Conservation (phyloP, 352 stramenopile genomes). For the Nothophytophthora sp. region DNA sequence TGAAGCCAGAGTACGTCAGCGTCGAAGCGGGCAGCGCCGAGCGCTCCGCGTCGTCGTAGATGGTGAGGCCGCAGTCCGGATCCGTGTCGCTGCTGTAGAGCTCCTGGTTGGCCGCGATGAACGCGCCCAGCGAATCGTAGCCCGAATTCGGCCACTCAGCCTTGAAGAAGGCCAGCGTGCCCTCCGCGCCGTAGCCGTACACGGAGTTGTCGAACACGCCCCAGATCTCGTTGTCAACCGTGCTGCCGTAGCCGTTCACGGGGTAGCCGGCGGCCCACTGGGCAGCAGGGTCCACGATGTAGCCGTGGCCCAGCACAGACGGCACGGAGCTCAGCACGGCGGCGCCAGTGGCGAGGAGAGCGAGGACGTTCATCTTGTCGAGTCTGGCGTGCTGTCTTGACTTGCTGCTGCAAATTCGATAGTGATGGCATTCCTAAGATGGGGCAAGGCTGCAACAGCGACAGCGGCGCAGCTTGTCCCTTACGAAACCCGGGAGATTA, state of each 20-base stretch:
- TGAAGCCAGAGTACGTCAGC: constrained; percentile 55
- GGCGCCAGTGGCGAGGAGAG: constrained; percentile 26
- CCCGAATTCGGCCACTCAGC: constrained; percentile 33
- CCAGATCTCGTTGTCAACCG: constrained; percentile 40
- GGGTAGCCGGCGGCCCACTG: constrained; percentile 39
- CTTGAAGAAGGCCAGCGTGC: constrained; percentile 38
- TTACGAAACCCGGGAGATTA: no score
- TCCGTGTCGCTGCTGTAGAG: constrained; percentile 36
- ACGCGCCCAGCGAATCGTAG: constrained; percentile 37
- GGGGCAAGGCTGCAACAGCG: no score
- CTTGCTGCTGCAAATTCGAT: constrained; percentile 6
- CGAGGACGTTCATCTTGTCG: constrained; percentile 26
- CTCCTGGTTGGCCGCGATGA: constrained; percentile 50
- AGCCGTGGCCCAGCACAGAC: constrained; percentile 24
- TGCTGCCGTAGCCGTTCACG: constrained; percentile 52
- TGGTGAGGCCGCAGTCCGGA: constrained; percentile 39
- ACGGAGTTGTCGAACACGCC: constrained; percentile 32
- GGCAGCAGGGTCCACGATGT: constrained; percentile 47
- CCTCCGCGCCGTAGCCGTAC: constrained; percentile 44
- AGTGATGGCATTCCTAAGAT: no score
- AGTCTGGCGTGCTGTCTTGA: no score
- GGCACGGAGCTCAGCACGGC: constrained; percentile 18
- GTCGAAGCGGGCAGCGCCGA: constrained; percentile 35
- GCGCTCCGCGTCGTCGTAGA: constrained; percentile 35
- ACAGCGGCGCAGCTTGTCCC: no score